Percentiles rank a stretch among this genome's conserved stretches.
Evolutionary conservation across 495 filamentous ascomycete genomes (phyloP).

Genomic region (Halenospora varia): DNA sequence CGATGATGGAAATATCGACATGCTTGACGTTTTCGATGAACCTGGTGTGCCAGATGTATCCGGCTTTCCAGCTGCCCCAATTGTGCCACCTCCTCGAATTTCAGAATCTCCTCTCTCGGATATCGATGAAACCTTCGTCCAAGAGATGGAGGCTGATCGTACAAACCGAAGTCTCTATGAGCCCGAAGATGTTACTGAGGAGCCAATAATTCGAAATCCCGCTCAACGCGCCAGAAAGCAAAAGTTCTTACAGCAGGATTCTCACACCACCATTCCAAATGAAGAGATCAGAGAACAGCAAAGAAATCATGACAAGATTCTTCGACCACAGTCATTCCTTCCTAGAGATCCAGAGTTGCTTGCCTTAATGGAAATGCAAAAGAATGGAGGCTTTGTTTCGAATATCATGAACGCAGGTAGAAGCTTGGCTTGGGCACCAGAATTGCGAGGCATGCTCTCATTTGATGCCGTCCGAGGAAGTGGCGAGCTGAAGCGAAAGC

Average conservation of each 20-base stretch:
- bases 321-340: constrained; percentile 73
- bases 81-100: constrained; percentile 43
- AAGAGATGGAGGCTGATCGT: constrained; percentile 49
- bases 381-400: constrained; percentile 81
- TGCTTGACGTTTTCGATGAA: constrained; percentile 47
- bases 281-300: constrained; percentile 72
- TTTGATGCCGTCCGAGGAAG: constrained; percentile 72
- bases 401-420: constrained; percentile 73
- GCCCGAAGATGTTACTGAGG: constrained; percentile 48
- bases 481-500: constrained; percentile 88
- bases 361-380: constrained; percentile 85
- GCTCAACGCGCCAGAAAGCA: constrained; percentile 71
- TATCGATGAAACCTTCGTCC: constrained; percentile 53
- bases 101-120: constrained; percentile 69
- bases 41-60: constrained; percentile 41
- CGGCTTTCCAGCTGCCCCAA: constrained; percentile 32
- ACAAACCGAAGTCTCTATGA: constrained; percentile 39
- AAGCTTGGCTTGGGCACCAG: constrained; percentile 79
- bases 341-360: constrained; percentile 81
- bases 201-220: constrained; percentile 46
- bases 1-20: constrained; percentile 57
- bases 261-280: constrained; percentile 54
- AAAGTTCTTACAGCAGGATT: constrained; percentile 67
- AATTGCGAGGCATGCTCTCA: constrained; percentile 80
- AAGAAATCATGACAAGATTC: constrained; percentile 71